Conservation (phyloP, 1,284 basidiomycete species). For the Sphagnurus paluster region DNA sequence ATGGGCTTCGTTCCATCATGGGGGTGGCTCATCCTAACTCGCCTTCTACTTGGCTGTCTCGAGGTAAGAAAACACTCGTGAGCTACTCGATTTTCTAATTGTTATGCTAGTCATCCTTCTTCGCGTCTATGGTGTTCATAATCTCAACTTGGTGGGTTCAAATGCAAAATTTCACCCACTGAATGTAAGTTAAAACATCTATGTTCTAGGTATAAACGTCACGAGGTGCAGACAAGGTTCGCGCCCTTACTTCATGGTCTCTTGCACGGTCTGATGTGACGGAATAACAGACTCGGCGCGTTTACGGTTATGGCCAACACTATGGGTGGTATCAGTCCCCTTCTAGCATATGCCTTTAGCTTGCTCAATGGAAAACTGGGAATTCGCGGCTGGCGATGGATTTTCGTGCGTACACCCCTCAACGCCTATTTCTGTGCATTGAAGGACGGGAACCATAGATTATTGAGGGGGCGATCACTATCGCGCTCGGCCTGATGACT, state of each 20-base stretch:
- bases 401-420: conserved; percentile 35
- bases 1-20: conserved; percentile 42
- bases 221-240: conserved; percentile 47
- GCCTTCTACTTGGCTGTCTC: conserved; percentile 39
- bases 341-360: conserved; percentile 39
- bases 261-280: conserved; percentile 1
- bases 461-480: conserved; percentile 39
- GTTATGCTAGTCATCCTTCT: conserved; percentile 35
- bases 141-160: conserved; percentile 39
- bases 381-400: conserved; percentile 45
- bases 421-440: neutral
- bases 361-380: conserved; percentile 36
- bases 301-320: conserved; percentile 41
- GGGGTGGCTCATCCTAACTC: conserved; percentile 35
- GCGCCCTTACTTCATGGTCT: conserved; percentile 1
- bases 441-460: conserved; percentile 26
- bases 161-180: neutral
- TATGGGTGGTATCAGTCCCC: conserved; percentile 38
- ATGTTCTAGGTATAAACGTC: conserved; percentile 39
- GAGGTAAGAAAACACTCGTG: conserved; percentile 27
- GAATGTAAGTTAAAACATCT: neutral
- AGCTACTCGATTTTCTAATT: conserved; percentile 5
- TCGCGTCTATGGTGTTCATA: conserved; percentile 39
- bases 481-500: conserved; percentile 35
- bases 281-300: conserved; percentile 34